Evolutionary conservation across 1,139 yeast species (phyloP), one percentile per base, ranked within the genome.

Genomic region (Candida frijolesensis): DNA sequence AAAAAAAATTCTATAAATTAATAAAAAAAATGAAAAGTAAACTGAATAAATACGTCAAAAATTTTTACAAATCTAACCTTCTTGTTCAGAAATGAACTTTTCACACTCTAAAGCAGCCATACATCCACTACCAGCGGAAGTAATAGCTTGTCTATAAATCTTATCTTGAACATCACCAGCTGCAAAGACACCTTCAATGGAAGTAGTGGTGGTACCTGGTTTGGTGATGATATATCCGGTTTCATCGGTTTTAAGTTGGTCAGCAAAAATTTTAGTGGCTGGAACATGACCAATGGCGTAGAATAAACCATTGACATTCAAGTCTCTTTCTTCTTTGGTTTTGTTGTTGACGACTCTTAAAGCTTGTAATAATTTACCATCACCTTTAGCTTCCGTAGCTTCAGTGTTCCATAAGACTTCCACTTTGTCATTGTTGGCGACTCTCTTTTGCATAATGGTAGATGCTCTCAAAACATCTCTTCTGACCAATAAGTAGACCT

Each of bases 131-230:
- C 99, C 99, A 32, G 99, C 99, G 67, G 97, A 91, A 47, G 99
- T 94, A 67, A 94, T 90, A 53, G 99, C 99, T 78, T 94, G 99
- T 85, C 99, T 89, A 74, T 92, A 94, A 68, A 83, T 83, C 73
- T 90, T 87, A 71, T 94, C 99, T 74, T 94, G 99, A 48, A 94
- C 99, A 70, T 94, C 99, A 75, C 99, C 99, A 54, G 99, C 99
- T 55, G 99, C 99, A 62, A 87, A 94, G 56, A 94, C 89, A 68
- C 97, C 98, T 64, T 83, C 83, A 56, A 92, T 82, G n/a, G 95
- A 85, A 46, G 99, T 95, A 61, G 77, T 72, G 30, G 98, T 77
- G 16, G 96, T 78, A 55, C 98, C 99, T 61, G 98, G 97, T 42
- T 77, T 77, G 58, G 98, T 94, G 68, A 83, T 74, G 64, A 94